A percentile compares a stretch with the other conserved stretches of the same genome.
These are phyloP conservation scores for Neurospora pannonica DNA, from an alignment of 495 filamentous ascomycete species.

Conservation along the genomic window DNA sequence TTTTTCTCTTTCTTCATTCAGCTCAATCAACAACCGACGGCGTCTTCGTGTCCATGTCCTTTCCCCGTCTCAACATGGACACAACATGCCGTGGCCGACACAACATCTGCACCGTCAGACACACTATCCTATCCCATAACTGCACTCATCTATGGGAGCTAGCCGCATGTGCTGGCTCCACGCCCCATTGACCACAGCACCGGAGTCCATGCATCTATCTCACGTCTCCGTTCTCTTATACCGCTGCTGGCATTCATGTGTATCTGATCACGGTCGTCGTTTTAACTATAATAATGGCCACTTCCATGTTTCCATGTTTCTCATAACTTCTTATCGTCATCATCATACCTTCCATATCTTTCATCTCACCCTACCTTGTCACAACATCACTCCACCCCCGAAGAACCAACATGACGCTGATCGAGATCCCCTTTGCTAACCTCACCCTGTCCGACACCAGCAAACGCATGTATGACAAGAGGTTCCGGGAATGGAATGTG, in stretches of 20 bases:
- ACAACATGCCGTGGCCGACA: neutral
- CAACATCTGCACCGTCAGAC: neutral
- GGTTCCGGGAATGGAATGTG: constrained; percentile 26
- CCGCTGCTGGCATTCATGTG: neutral
- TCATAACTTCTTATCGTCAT: neutral
- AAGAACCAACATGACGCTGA: constrained; percentile 13
- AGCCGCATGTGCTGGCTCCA: neutral
- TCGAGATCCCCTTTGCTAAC: constrained; percentile 9
- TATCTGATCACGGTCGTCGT: neutral
- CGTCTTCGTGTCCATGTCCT: neutral
- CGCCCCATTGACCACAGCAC: neutral
- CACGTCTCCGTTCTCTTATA: neutral
- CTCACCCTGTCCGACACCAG: constrained; percentile 7
- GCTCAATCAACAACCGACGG: neutral
- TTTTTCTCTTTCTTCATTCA: neutral
- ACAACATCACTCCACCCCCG: neutral
- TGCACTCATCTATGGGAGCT: neutral
- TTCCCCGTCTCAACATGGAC: neutral
- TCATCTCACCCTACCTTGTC: neutral
- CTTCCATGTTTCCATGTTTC: neutral
- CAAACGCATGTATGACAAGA: constrained; percentile 29
- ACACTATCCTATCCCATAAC: neutral
- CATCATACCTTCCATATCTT: neutral
- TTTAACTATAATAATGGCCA: neutral
- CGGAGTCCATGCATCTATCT: neutral